phyloP scores from a whole-genome alignment of 2,329 filamentous ascomycete species.

The Arachnomyces sp. region DNA sequence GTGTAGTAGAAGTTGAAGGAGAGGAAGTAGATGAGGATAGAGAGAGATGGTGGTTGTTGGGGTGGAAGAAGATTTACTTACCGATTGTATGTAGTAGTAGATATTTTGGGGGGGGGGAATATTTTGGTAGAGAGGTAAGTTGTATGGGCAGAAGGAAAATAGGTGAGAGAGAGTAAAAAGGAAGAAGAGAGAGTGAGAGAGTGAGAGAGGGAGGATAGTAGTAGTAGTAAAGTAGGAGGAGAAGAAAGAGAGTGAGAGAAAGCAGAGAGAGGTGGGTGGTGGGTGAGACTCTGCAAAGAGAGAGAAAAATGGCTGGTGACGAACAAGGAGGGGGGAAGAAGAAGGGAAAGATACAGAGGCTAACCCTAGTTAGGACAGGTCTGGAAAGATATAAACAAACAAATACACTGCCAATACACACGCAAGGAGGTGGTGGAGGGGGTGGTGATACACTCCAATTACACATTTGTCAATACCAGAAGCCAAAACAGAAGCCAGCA shows the following conservation, averaged over 20 bases:
- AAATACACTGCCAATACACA: too few species aligned
- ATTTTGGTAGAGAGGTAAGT: conserved; percentile 18
- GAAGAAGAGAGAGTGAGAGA: conserved; percentile 26
- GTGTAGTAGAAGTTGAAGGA: not conserved
- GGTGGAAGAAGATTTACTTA: conserved; percentile 12
- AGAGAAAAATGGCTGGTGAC: conserved; percentile 13
- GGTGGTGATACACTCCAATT: too few species aligned
- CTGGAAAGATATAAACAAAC: too few species aligned
- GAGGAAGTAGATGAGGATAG: not conserved
- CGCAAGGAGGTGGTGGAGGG: too few species aligned
- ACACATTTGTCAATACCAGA: too few species aligned
- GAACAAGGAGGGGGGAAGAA: conserved; percentile 16
- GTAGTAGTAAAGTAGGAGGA: conserved; percentile 24
- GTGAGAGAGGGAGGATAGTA: conserved; percentile 22
- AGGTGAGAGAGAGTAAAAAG: conserved; percentile 22
- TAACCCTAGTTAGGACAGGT: too few species aligned
- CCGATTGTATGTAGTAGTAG: conserved; percentile 33
- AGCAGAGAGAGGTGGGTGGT: conserved; percentile 19
- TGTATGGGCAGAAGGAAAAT: conserved; percentile 28
- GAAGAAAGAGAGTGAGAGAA: too few species aligned
- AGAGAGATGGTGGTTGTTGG: not conserved
- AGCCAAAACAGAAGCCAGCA: too few species aligned
- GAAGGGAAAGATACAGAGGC: conserved; percentile 15
- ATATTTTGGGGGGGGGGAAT: conserved; percentile 23
- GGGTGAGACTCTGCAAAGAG: conserved; percentile 7